Percentiles rank a stretch among this genome's conserved stretches.
These are phyloP conservation scores for Suillus tomentosus DNA, from an alignment of 768 basidiomycete species.

Conservation along the genomic window DNA sequence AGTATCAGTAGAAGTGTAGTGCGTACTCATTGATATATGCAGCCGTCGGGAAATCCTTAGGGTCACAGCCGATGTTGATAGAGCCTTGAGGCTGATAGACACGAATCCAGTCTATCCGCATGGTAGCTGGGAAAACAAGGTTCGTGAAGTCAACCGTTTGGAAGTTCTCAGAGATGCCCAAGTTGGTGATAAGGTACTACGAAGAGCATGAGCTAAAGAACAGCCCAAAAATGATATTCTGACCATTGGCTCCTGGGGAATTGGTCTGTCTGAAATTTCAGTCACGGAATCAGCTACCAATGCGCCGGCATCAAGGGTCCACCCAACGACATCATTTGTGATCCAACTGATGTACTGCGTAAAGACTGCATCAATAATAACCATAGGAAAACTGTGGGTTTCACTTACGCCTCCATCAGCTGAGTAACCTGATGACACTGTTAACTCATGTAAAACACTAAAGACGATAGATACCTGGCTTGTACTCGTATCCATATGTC, in stretches of 20 bases:
- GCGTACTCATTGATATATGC: conserved; percentile 75
- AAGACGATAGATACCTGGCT: conserved; percentile 49
- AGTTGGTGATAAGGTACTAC: conserved; percentile 82
- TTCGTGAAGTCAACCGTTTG: conserved; percentile 69
- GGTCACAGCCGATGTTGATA: conserved; percentile 85
- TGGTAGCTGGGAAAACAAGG: conserved; percentile 68
- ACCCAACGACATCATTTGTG: conserved; percentile 56
- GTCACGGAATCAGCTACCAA: conserved; percentile 57
- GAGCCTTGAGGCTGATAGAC: conserved; percentile 79
- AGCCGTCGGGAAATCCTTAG: conserved; percentile 73
- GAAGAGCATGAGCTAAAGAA: conserved; percentile 8
- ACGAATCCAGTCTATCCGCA: conserved; percentile 87
- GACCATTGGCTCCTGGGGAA: conserved; percentile 87
- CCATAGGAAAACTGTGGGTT: not conserved
- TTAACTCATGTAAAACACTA: conserved; percentile 2
- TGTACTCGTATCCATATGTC: conserved; percentile 82
- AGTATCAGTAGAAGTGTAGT: conserved; percentile 20
- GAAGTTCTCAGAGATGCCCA: conserved; percentile 86
- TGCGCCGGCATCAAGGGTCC: conserved; percentile 69
- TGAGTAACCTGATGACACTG: conserved; percentile 22
- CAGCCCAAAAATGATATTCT: not conserved
- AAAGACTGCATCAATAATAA: not conserved
- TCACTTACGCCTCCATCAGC: conserved; percentile 50
- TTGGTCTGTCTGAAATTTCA: conserved; percentile 65
- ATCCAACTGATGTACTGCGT: conserved; percentile 83